Conservation (phyloP, 441 rosid genomes). For the Syzygium syzygioides region DNA sequence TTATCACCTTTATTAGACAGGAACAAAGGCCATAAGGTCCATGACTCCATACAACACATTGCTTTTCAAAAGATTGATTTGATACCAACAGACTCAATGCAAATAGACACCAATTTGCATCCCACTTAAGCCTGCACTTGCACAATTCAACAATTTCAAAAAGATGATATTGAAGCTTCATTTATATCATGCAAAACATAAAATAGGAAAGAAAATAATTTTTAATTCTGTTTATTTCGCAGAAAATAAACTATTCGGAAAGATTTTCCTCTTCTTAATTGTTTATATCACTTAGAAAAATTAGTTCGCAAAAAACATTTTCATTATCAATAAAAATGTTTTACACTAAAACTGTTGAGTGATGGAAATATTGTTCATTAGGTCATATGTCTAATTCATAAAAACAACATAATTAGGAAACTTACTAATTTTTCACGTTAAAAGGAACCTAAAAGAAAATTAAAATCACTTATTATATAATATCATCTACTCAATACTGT, state of each 20-base stretch:
- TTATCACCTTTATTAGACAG: background rate
- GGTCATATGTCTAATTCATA: background rate
- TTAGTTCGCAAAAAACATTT: background rate
- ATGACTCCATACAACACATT: background rate
- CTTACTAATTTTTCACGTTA: background rate
- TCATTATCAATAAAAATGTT: background rate
- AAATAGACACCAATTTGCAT: too few relatives aligned
- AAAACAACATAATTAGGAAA: background rate
- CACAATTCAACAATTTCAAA: background rate
- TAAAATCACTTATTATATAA: too few relatives aligned
- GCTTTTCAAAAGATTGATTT: background rate
- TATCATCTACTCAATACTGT: background rate
- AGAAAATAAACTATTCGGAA: background rate
- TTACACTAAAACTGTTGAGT: too few relatives aligned
- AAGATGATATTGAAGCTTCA: background rate
- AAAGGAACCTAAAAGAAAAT: background rate
- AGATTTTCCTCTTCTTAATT: background rate
- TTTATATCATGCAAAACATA: too few relatives aligned
- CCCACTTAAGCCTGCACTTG: background rate
- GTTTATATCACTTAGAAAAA: too few relatives aligned
- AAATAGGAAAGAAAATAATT: background rate
- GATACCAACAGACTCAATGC: too few relatives aligned
- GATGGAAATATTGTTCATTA: background rate
- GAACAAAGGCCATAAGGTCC: background rate
- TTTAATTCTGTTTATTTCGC: too few relatives aligned